phyloP scores from a whole-genome alignment of 2,329 filamentous ascomycete genomes.

The Boeremia exigua region DNA sequence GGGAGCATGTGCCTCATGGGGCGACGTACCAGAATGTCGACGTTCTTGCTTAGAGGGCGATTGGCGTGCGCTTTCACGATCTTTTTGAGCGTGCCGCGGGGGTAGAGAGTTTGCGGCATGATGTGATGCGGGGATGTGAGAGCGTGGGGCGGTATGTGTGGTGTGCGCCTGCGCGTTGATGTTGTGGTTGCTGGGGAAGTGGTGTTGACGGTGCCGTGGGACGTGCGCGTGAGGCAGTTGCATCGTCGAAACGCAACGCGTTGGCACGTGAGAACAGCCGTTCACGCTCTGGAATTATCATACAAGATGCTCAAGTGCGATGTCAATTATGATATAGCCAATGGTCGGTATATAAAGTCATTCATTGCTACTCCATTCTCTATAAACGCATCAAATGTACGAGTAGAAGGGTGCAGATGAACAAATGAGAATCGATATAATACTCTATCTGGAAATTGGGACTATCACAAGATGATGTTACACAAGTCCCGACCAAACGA shows the following conservation, averaged over 20 bases:
- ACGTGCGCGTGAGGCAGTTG: conserved; percentile 6
- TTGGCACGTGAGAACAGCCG: conserved; percentile 26
- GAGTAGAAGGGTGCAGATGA: background rate
- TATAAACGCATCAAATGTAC: background rate
- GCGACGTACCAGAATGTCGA: conserved; percentile 75
- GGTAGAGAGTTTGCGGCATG: conserved; percentile 76
- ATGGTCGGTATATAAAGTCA: background rate
- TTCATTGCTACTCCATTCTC: background rate
- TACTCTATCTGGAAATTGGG: conserved; percentile 49
- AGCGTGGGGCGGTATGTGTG: background rate
- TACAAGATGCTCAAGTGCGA: too few relatives aligned
- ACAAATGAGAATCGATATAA: conserved; percentile 38
- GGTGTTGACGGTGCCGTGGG: conserved; percentile 15
- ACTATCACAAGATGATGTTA: conserved; percentile 52
- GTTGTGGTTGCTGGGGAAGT: background rate
- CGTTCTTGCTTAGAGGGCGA: conserved; percentile 80
- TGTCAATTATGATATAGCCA: background rate
- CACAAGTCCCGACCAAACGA: conserved; percentile 43
- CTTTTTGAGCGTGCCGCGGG: conserved; percentile 83
- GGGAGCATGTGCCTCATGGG: background rate
- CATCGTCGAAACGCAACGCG: conserved; percentile 16
- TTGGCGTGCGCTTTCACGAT: conserved; percentile 89
- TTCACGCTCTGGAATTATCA: background rate
- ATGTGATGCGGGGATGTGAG: conserved; percentile 44
- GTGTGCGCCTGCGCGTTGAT: background rate